Percentiles rank a stretch among this genome's conserved stretches.
Evolutionary conservation across 2,329 filamentous ascomycete genomes (phyloP).

Genomic region (Pestalotiopsis sp.): DNA sequence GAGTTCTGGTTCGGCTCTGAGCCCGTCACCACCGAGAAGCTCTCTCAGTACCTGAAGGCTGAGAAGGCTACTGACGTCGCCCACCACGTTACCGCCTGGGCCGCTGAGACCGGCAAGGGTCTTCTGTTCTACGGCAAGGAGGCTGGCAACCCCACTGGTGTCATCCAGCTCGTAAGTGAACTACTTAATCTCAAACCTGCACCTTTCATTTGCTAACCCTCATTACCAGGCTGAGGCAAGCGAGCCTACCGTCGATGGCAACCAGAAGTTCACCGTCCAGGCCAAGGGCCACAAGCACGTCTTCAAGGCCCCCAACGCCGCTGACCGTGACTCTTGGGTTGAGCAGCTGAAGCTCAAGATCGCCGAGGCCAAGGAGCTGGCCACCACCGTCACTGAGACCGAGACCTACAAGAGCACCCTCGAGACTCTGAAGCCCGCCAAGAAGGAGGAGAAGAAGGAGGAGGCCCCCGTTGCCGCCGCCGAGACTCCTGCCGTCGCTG

Average conservation of each 20-base stretch:
- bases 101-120: conserved; percentile 91
- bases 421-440: conserved; percentile 64
- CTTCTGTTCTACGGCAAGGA: conserved; percentile 91
- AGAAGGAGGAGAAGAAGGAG: conserved; percentile 40
- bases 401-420: conserved; percentile 89
- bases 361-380: conserved; percentile 81
- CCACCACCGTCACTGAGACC: conserved; percentile 71
- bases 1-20: conserved; percentile 87
- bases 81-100: conserved; percentile 85
- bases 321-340: conserved; percentile 93
- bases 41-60: conserved; percentile 78
- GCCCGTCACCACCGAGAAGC: conserved; percentile 71
- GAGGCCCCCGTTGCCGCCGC: conserved; percentile 40
- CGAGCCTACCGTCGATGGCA: conserved; percentile 76
- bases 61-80: conserved; percentile 80
- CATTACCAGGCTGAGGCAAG: conserved; percentile 54
- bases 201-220: not conserved
- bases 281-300: conserved; percentile 87
- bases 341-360: conserved; percentile 80
- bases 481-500: conserved; percentile 39
- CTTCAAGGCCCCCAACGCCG: conserved; percentile 77
- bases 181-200: no score
- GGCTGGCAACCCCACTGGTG: conserved; percentile 71
- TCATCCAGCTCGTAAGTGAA: conserved; percentile 79
- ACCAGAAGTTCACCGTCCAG: conserved; percentile 84